Evolutionary conservation across 129 eudicot species (phyloP), one percentile per base, ranked within the genome.

Genomic region (Kitagawia praeruptora): DNA sequence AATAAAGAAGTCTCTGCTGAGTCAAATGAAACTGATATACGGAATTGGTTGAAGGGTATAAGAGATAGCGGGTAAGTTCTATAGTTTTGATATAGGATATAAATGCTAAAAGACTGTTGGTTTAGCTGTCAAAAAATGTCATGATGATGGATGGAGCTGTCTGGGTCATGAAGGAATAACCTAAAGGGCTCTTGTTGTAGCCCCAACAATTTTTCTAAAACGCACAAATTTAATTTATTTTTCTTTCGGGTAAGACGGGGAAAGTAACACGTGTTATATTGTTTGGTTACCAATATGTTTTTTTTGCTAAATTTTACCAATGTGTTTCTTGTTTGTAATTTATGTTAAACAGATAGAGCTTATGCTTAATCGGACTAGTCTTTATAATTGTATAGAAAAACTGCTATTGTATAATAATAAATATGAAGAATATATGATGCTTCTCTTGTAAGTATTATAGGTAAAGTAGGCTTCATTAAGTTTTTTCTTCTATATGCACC

Each of bases 41-140:
- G 98, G 42, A 96, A 96, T 80, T 96, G 99, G 98, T 77, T 96
- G 85, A 92, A 82, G 86, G 98, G 99, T 80, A 90, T 96, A 70
- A 84, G 98, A 89, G 99, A 96, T 42, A 96, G 99, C 74, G 99
- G 99, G 98, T 96, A 92, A 27, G 97, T 80, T 70, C 49, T 74
- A 39, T 56, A 58, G n/a, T 46, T 64, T 31, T 66, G 6, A 23
- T 19, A 6, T 39, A 16, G 25, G 21, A 39, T 18, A 12, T 67
- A 2, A 14, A 11, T 67, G 21, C 41, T 27, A 8, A 67, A 67
- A 27, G 41, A 31, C 73, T 31, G 42, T 42, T 34, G 40, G 4
- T 27, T 66, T 28, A 31, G 40, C 14, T 28, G 6, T 63, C 12
- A 34, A 28, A 64, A 34, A 27, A 31, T 67, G 41, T 67, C 21